Conservation (phyloP, 768 basidiomycete genomes). For the Termitomyces heimii region DNA sequence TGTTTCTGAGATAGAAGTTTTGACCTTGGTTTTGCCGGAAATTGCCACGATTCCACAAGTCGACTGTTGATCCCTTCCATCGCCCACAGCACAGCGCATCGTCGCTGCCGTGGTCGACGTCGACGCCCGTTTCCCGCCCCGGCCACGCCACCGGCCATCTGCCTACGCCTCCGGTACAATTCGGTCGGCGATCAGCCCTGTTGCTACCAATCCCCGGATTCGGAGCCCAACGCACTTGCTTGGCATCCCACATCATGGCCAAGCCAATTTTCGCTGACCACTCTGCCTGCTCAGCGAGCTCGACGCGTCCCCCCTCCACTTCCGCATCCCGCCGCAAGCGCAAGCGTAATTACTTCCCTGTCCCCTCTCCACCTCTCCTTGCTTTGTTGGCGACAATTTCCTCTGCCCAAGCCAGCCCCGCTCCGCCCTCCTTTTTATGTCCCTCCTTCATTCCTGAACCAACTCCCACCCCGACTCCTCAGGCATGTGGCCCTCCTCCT, state of each 20-base stretch:
- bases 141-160: conserved; percentile 12
- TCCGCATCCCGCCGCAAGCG: conserved; percentile 8
- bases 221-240: conserved; percentile 27
- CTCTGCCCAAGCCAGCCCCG: conserved; percentile 40
- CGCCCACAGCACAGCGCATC: conserved; percentile 11
- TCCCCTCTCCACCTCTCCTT: conserved; percentile 47
- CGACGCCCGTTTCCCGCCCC: conserved; percentile 16
- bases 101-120: conserved; percentile 10
- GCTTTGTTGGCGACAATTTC: conserved; percentile 50
- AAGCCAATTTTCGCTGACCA: conserved; percentile 38
- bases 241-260: conserved; percentile 41
- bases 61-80: conserved; percentile 5
- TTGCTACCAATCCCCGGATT: neutral
- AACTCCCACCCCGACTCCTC: conserved; percentile 1
- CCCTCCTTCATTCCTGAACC: conserved; percentile 33
- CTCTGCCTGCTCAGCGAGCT: conserved; percentile 16
- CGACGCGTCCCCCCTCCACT: conserved; percentile 3
- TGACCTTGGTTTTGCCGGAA: conserved; percentile 10
- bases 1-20: conserved; percentile 11
- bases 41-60: conserved; percentile 8
- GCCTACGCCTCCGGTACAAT: neutral
- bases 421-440: conserved; percentile 58
- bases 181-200: neutral
- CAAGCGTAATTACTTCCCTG: conserved; percentile 10
- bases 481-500: conserved; percentile 5